Evolutionary conservation across 2,329 filamentous ascomycete species (phyloP).

Genomic region (Cladophialophora exuberans): DNA sequence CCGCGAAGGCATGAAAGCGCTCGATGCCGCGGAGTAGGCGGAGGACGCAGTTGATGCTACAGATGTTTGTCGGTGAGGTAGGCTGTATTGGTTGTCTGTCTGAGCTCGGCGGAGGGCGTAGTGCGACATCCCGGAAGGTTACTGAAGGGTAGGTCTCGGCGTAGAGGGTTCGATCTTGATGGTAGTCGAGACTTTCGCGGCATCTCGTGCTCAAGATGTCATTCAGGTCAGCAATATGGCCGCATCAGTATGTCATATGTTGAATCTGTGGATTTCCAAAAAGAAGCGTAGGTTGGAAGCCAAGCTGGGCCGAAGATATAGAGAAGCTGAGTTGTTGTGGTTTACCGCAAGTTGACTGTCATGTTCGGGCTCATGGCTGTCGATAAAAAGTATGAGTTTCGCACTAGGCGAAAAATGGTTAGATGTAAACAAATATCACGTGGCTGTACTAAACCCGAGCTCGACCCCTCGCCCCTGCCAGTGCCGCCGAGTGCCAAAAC

Average conservation of each 20-base stretch:
- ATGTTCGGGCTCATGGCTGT: too few relatives aligned
- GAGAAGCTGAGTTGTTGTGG: too few relatives aligned
- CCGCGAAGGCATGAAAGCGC: constrained; percentile 56
- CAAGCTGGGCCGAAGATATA: too few relatives aligned
- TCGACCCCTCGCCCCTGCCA: too few relatives aligned
- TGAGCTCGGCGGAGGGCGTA: constrained; percentile 29
- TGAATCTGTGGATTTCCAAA: background rate
- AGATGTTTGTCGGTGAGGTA: constrained; percentile 56
- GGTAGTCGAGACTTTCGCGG: constrained; percentile 16
- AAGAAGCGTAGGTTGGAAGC: too few relatives aligned
- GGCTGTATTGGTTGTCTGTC: constrained; percentile 25
- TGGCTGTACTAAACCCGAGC: too few relatives aligned
- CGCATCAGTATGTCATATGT: background rate
- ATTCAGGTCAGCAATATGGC: constrained; percentile 7
- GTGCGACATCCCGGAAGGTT: constrained; percentile 27
- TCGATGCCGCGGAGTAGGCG: constrained; percentile 53
- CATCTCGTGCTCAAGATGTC: constrained; percentile 15
- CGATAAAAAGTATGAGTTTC: too few relatives aligned
- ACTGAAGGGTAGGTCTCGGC: background rate
- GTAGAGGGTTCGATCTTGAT: constrained; percentile 5
- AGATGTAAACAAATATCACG: too few relatives aligned
- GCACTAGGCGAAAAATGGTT: too few relatives aligned
- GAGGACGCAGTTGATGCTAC: constrained; percentile 60
- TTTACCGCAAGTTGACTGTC: too few relatives aligned
- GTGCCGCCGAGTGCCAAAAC: too few relatives aligned